A percentile compares a stretch with the other conserved stretches of the same genome.
phyloP scores from a whole-genome alignment of 805 yeast genomes.

The Candida krabiensis region DNA sequence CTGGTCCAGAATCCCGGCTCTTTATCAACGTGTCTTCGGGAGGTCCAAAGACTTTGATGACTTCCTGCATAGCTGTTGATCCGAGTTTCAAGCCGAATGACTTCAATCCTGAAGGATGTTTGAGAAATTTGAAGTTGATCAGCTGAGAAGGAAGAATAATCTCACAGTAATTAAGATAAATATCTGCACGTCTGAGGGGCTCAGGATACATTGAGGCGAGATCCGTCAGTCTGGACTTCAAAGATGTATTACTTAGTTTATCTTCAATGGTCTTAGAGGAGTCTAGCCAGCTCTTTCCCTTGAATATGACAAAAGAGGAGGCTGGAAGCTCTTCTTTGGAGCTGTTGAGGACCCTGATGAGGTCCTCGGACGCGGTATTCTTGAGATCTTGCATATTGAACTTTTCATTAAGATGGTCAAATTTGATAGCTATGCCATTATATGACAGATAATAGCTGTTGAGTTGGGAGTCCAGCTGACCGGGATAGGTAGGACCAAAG shows the following conservation, averaged over 20 bases:
- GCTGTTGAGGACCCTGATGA: slow-evolving; percentile 26
- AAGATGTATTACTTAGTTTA: neutral
- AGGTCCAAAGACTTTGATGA: slow-evolving; percentile 50
- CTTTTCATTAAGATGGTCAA: slow-evolving; percentile 26
- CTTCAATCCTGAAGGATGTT: slow-evolving; percentile 24
- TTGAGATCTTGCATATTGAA: neutral
- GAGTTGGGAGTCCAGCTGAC: slow-evolving; percentile 31
- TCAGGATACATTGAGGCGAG: slow-evolving; percentile 1
- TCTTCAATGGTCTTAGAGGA: slow-evolving; percentile 6
- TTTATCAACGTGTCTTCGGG: slow-evolving; percentile 50
- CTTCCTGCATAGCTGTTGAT: slow-evolving; percentile 47
- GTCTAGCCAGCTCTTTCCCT: slow-evolving; percentile 38
- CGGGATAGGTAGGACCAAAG: slow-evolving; percentile 66
- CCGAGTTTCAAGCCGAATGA: slow-evolving; percentile 35
- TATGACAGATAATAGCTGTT: slow-evolving; percentile 48
- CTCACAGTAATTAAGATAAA: slow-evolving; percentile 12
- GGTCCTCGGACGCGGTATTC: slow-evolving; percentile 8
- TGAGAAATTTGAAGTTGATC: slow-evolving; percentile 25
- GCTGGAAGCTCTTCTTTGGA: slow-evolving; percentile 36
- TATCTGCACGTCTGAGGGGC: slow-evolving; percentile 4
- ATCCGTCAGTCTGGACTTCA: slow-evolving; percentile 1
- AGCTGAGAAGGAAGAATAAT: slow-evolving; percentile 13
- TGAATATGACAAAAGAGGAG: slow-evolving; percentile 39
- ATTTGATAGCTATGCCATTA: slow-evolving; percentile 56
- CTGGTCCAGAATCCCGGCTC: slow-evolving; percentile 38